Conservation (phyloP, 1,284 basidiomycete genomes). For the Pseudozyma pruni region DNA sequence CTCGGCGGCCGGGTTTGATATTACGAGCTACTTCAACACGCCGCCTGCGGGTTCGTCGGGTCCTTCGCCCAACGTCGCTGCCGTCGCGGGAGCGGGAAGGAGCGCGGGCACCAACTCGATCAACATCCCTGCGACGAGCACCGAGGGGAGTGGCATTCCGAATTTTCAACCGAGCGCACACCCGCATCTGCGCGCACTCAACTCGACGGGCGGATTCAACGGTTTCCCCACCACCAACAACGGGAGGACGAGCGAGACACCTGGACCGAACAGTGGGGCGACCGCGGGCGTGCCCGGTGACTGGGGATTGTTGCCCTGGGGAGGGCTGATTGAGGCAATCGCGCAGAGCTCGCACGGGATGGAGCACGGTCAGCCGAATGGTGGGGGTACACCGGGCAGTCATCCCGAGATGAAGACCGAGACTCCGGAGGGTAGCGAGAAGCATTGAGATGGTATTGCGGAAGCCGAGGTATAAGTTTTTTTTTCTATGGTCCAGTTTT, state of each 20-base stretch:
- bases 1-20: slow-evolving; percentile 45
- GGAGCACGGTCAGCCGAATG: slow-evolving; percentile 19
- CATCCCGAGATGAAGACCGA: slow-evolving; percentile 32
- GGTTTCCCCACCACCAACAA: slow-evolving; percentile 11
- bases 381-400: slow-evolving; percentile 20
- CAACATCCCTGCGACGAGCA: slow-evolving; percentile 37
- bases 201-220: slow-evolving; percentile 21
- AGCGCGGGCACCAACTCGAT: slow-evolving; percentile 35
- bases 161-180: slow-evolving; percentile 44
- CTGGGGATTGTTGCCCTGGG: slow-evolving; percentile 54
- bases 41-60: slow-evolving; percentile 29
- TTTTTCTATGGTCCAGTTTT: too few species aligned
- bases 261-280: not conserved
- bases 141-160: slow-evolving; percentile 34
- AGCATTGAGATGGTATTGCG: slow-evolving; percentile 11
- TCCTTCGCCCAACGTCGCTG: slow-evolving; percentile 30
- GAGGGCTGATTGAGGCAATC: slow-evolving; percentile 58
- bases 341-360: slow-evolving; percentile 49
- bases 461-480: slow-evolving; percentile 2
- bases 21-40: slow-evolving; percentile 46
- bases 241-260: slow-evolving; percentile 4
- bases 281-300: slow-evolving; percentile 19
- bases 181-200: slow-evolving; percentile 43
- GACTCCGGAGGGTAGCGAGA: slow-evolving; percentile 36
- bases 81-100: slow-evolving; percentile 9